Conservation (phyloP, 345 rosid species). For the Lumnitzera littorea region DNA sequence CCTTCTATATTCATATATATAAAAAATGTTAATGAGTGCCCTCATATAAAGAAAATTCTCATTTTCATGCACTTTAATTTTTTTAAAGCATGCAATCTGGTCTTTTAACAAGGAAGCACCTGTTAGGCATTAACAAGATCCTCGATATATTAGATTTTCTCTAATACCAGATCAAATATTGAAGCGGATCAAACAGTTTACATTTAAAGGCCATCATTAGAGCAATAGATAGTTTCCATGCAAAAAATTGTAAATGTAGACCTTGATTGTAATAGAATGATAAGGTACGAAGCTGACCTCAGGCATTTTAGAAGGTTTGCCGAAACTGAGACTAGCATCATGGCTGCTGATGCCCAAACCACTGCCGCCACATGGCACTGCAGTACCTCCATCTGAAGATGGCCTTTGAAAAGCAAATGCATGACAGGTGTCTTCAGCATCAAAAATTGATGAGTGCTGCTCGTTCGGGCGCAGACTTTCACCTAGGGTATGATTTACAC, state of each 20-base stretch:
- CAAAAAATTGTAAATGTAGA: background rate
- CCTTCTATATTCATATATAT: no score
- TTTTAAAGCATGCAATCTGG: no score
- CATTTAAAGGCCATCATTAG: background rate
- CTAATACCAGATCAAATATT: no score
- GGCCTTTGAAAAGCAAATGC: constrained; percentile 62
- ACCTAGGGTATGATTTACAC: constrained; percentile 30
- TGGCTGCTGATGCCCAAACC: constrained; percentile 16
- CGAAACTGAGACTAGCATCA: constrained; percentile 18
- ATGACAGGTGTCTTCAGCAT: constrained; percentile 93
- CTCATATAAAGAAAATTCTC: no score
- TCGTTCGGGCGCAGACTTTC: constrained; percentile 24
- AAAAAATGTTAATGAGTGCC: no score
- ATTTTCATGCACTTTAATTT: no score
- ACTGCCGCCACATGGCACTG: background rate
- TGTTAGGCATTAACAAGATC: no score
- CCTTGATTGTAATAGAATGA: background rate
- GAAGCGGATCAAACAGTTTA: no score
- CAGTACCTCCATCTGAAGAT: constrained; percentile 20
- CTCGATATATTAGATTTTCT: no score
- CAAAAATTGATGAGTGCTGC: constrained; percentile 57
- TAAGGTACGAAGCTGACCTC: constrained; percentile 28
- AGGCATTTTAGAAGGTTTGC: constrained; percentile 17
- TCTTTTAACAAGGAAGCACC: no score
- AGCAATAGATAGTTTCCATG: background rate